Conservation (phyloP, 352 stramenopile genomes). For the Blastocystis sp. region DNA sequence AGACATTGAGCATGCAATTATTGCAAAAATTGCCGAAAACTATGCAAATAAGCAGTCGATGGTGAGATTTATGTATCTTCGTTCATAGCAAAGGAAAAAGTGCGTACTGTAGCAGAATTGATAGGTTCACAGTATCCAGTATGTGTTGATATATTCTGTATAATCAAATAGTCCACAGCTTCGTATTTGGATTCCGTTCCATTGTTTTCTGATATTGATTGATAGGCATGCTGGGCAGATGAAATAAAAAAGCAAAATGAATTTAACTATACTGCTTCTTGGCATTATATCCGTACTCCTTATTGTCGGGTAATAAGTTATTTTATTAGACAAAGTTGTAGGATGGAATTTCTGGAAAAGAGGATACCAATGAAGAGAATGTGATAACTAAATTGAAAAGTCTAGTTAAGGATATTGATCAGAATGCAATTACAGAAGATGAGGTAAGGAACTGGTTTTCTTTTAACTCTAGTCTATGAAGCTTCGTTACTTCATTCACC, state of each 20-base stretch:
- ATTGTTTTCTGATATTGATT: background rate
- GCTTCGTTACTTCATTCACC: slow-evolving; percentile 31
- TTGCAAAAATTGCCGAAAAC: slow-evolving; percentile 47
- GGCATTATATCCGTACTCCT: slow-evolving; percentile 43
- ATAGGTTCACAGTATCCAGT: background rate
- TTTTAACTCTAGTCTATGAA: background rate
- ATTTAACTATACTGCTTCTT: slow-evolving; percentile 32
- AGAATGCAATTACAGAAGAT: background rate
- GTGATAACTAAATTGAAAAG: background rate
- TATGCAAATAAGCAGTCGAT: slow-evolving; percentile 12
- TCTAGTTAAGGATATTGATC: slow-evolving; percentile 20
- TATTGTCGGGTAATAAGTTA: background rate
- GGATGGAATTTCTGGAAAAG: background rate
- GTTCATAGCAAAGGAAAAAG: slow-evolving; percentile 13
- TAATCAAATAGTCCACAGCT: background rate
- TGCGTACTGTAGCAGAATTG: background rate
- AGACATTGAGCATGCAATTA: slow-evolving; percentile 50
- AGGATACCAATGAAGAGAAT: background rate
- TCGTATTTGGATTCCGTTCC: slow-evolving; percentile 22
- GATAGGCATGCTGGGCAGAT: slow-evolving; percentile 56
- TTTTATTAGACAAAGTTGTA: background rate
- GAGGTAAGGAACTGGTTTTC: background rate
- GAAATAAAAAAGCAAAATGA: slow-evolving; percentile 6
- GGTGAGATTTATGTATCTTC: background rate
- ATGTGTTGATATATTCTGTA: background rate